Conservation (phyloP, 75 land plant species). For the Gnetum montanum region DNA sequence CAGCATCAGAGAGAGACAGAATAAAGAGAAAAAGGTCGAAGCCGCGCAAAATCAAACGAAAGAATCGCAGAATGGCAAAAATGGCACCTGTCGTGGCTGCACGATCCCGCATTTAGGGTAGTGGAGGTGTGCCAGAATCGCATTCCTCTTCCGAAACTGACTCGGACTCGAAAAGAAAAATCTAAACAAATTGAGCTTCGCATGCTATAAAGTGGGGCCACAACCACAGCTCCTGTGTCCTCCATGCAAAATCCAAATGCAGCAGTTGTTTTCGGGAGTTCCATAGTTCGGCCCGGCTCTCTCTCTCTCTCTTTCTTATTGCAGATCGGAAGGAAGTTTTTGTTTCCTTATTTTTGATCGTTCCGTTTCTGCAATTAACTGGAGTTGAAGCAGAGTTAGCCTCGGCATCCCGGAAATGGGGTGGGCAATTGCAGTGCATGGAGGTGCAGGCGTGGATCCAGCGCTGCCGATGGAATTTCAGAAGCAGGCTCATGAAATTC, state of each 20-base stretch:
- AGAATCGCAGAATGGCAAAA: no score
- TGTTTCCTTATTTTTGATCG: neutral
- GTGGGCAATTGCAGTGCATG: constrained; percentile 90
- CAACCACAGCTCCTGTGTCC: constrained; percentile 46
- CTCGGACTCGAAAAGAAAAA: constrained; percentile 29
- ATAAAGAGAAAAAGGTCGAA: no score
- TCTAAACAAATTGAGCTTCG: constrained; percentile 51
- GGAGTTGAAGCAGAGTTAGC: no score
- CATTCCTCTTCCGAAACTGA: constrained; percentile 55
- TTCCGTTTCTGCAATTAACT: no score
- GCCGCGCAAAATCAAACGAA: no score
- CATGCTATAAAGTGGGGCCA: constrained; percentile 65
- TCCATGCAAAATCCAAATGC: constrained; percentile 30
- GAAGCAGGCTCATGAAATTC: constrained; percentile 50
- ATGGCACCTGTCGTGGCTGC: no score
- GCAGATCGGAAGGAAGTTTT: neutral
- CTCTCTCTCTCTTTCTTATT: neutral
- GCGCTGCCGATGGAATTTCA: constrained; percentile 36
- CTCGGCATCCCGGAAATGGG: no score
- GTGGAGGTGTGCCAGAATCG: constrained; percentile 78
- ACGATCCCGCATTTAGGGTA: no score
- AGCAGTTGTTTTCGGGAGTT: constrained; percentile 75
- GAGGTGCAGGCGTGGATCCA: constrained; percentile 86
- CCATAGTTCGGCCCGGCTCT: constrained; percentile 39
- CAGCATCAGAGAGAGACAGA: no score